Base-by-base conservation (phyloP, 192 early-diverging fungal genomes). In the Geranomyces variabilis region DNA sequence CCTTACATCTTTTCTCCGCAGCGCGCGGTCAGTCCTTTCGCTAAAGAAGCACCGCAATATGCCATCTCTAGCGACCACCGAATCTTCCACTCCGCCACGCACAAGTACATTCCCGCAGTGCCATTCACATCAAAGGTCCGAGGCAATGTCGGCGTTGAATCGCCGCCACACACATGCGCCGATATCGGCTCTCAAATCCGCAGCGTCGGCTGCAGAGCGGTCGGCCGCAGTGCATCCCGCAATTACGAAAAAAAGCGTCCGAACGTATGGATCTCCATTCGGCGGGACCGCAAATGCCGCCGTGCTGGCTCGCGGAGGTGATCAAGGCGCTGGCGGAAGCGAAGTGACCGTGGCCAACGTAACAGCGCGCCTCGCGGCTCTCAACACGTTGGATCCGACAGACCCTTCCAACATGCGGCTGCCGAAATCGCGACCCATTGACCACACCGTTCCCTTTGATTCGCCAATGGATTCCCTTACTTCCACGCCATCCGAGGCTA, bases 381-480 rank as follows among this genome's bases (percentile, higher is more conserved):
- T 53, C 2, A 26, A n/a, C 51, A 17, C n/a, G 2, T 26, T 53
- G 19, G 51, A 53, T n/a, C 51, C 51, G n/a, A 53, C 51, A 53
- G 51, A 53, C 51, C 51, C 51, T n/a, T 24, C 51, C 51, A 53
- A 53, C 4, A 53, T 53, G 51, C 51, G 51, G 51, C 51, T 53
- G 4, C 51, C 51, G 7, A 53, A 53, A 17, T 53, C 51, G 51
- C 51, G n/a, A 53, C 51, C 51, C 19, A 53, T 53, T 26, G 51
- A 53, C 51, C 19, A 17, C 19, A 24, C 24, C 15, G 19, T 53
- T 15, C 51, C 51, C 7, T 53, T 53, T 53, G 51, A 53, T 26
- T 53, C 51, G 51, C 51, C 51, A n/a, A 8, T 53, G 19, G 51
- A 53, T 15, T 53, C 51, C 6, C 51, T 26, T 3, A 4, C 7